phyloP scores from a whole-genome alignment of 441 rosid genomes.

The Rhodomyrtus psidioides region DNA sequence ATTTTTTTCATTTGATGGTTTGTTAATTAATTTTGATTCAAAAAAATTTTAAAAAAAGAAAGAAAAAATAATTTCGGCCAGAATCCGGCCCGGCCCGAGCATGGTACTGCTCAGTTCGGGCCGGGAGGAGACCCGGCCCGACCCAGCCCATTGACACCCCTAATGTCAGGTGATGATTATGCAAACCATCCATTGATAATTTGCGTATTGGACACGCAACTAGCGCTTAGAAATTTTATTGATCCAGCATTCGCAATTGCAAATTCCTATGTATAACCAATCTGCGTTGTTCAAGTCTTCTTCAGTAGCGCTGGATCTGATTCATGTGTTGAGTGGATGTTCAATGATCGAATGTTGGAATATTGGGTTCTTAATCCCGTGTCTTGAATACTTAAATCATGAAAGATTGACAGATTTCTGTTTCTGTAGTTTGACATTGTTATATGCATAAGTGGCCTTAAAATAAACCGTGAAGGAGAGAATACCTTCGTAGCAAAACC shows the following conservation, averaged over 20 bases:
- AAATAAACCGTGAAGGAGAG: neutral
- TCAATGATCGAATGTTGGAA: neutral
- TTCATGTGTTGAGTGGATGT: neutral
- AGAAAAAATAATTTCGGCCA: too few species aligned
- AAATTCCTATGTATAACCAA: neutral
- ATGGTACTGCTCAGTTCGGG: too few species aligned
- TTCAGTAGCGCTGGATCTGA: neutral
- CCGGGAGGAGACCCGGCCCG: too few species aligned
- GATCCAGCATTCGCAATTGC: neutral
- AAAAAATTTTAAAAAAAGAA: too few species aligned
- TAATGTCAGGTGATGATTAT: neutral
- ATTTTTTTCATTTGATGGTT: too few species aligned
- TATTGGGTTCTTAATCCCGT: neutral
- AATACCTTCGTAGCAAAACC: neutral
- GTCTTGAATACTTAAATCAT: neutral
- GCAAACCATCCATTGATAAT: neutral
- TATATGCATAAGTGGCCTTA: neutral
- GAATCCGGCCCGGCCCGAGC: too few species aligned
- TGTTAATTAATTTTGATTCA: too few species aligned
- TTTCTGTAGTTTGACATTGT: neutral
- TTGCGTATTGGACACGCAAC: neutral
- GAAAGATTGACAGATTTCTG: neutral
- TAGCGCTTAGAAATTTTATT: neutral
- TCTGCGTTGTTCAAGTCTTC: neutral
- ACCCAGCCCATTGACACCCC: too few species aligned